Percentiles rank a stretch among this genome's conserved stretches.
Conservation (phyloP, 2,329 filamentous ascomycete species). For the Fusarium sororula region DNA sequence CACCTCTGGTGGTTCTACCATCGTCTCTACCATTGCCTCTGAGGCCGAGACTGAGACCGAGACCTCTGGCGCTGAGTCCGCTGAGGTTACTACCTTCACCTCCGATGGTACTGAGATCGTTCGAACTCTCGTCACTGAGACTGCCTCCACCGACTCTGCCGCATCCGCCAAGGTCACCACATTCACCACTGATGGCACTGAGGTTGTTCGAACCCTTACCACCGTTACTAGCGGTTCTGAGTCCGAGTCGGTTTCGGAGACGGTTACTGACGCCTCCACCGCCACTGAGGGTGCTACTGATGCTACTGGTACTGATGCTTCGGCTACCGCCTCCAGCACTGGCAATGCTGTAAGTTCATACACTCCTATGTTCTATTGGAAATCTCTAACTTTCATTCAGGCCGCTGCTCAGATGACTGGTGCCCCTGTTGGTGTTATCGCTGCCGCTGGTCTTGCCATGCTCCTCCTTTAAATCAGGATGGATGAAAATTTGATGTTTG, state of each 20-base stretch:
- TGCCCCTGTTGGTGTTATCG: conserved; percentile 57
- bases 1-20: conserved; percentile 30
- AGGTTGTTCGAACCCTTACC: conserved; percentile 32
- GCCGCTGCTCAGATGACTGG: conserved; percentile 53
- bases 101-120: conserved; percentile 28
- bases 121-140: conserved; percentile 31
- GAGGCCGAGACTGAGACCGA: conserved; percentile 13
- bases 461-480: conserved; percentile 55
- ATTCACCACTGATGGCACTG: conserved; percentile 31
- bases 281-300: conserved; percentile 16
- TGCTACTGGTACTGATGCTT: conserved; percentile 27
- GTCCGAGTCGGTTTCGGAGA: conserved; percentile 25
- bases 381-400: conserved; percentile 32
- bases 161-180: conserved; percentile 29
- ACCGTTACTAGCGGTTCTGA: conserved; percentile 26
- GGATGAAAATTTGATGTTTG: conserved; percentile 31
- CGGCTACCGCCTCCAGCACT: conserved; percentile 29
- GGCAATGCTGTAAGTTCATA: conserved; percentile 45
- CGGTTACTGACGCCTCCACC: conserved; percentile 33
- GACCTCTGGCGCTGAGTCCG: conserved; percentile 12
- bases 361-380: not conserved
- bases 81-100: conserved; percentile 33
- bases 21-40: conserved; percentile 29
- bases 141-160: conserved; percentile 22
- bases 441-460: conserved; percentile 59